Evolutionary conservation across 192 early-diverging fungal species (phyloP).

Genomic region (Coemansia sp.): DNA sequence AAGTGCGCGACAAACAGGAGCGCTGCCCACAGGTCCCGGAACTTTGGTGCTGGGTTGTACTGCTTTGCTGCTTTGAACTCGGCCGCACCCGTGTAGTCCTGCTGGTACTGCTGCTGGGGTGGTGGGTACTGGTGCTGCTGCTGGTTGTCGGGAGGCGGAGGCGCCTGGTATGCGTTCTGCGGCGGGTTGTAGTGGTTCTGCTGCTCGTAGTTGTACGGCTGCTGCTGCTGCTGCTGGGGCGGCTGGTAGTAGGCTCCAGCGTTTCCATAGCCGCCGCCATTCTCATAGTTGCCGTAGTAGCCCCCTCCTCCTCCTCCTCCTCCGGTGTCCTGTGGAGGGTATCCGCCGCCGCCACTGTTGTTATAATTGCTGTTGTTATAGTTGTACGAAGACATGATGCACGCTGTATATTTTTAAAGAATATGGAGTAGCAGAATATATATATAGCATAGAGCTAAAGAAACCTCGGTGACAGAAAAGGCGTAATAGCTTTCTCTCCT

Average conservation of each 20-base stretch:
- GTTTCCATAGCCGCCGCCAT: constrained; percentile 10
- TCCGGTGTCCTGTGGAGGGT: neutral
- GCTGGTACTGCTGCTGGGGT: constrained; percentile 17
- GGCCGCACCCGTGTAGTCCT: constrained; percentile 8
- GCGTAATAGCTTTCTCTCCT: too few relatives aligned
- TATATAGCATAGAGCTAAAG: neutral
- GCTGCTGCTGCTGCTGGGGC: constrained; percentile 22
- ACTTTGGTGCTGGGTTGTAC: constrained; percentile 53
- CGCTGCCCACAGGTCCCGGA: constrained; percentile 57
- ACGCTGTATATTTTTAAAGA: neutral
- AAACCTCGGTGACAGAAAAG: too few relatives aligned
- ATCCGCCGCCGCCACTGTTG: neutral
- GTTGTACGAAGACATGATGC: constrained; percentile 30
- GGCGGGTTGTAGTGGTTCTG: constrained; percentile 22
- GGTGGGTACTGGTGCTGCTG: constrained; percentile 25
- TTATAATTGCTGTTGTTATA: constrained; percentile 17
- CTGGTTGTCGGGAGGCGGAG: constrained; percentile 6
- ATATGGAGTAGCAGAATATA: neutral
- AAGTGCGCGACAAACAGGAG: constrained; percentile 47
- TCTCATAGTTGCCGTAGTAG: constrained; percentile 17
- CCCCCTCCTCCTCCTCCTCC: too few relatives aligned
- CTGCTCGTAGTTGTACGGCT: constrained; percentile 3
- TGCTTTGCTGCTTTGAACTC: constrained; percentile 47
- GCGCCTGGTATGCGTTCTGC: constrained; percentile 3
- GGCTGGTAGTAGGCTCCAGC: constrained; percentile 21